phyloP scores from a whole-genome alignment of 73 alveolate species.

The Stentor roeselii region DNA sequence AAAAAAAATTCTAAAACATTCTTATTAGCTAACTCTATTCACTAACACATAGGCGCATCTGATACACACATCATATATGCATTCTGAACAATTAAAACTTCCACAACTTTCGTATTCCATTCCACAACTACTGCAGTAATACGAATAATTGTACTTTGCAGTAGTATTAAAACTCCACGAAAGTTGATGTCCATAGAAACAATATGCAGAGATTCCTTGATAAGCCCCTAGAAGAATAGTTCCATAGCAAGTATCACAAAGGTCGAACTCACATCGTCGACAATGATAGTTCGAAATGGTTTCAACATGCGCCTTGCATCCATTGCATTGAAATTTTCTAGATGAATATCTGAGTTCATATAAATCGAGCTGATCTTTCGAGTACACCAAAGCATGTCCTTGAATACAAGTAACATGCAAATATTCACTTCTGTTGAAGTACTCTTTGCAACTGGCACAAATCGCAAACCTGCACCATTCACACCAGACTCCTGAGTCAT shows the following conservation, averaged over 20 bases:
- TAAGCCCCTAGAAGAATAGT: not conserved
- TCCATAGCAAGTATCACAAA: not conserved
- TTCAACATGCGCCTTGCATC: not conserved
- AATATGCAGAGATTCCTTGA: not conserved
- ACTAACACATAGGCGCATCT: not conserved
- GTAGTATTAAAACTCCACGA: not conserved
- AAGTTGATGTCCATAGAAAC: not conserved
- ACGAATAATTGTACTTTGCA: too few relatives aligned
- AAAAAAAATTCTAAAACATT: too few relatives aligned
- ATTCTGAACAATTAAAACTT: not conserved
- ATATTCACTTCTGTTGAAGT: too few relatives aligned
- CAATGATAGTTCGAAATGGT: not conserved
- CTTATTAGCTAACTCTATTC: too few relatives aligned
- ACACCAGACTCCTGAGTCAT: too few relatives aligned
- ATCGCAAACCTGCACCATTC: too few relatives aligned
- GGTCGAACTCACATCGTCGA: not conserved
- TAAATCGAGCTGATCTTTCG: not conserved
- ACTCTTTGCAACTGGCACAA: too few relatives aligned
- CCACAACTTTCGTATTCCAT: not conserved
- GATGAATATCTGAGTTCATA: not conserved
- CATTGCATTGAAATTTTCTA: not conserved
- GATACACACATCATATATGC: not conserved
- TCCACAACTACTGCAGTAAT: not conserved
- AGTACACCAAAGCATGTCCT: not conserved
- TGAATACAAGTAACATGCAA: not conserved